Percentiles rank a stretch among this genome's conserved stretches.
Evolutionary conservation across 306 rosid species (phyloP).

Genomic region (Pterocarpus macrocarpus): DNA sequence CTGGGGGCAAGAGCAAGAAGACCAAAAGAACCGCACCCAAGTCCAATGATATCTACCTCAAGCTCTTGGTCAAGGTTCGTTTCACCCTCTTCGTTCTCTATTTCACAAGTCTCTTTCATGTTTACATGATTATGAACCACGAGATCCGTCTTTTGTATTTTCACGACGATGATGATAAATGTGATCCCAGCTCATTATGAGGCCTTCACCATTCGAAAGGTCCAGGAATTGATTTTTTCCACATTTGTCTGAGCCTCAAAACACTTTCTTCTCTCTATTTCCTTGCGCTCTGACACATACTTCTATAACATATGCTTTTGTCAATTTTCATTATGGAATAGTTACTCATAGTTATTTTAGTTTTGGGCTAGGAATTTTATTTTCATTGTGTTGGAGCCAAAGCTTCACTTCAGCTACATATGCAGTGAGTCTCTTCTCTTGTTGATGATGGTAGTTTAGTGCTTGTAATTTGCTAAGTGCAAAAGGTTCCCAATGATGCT

Average conservation of each 20-base stretch:
- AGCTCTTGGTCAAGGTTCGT: conserved; percentile 55
- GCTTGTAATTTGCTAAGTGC: not conserved
- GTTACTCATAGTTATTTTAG: not conserved
- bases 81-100: not conserved
- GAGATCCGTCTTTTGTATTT: not conserved
- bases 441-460: not conserved
- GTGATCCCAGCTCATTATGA: conserved; percentile 69
- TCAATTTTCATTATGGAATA: not conserved
- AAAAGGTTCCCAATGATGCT: conserved; percentile 52
- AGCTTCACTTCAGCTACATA: not conserved
- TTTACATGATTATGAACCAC: not conserved
- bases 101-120: not conserved
- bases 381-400: not conserved
- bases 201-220: conserved; percentile 41
- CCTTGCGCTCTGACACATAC: not conserved
- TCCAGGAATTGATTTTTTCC: conserved; percentile 51
- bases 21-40: conserved; percentile 81
- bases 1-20: conserved; percentile 91
- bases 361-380: not conserved
- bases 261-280: not conserved
- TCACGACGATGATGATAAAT: conserved; percentile 54
- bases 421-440: not conserved
- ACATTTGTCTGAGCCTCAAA: conserved; percentile 56
- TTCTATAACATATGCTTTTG: not conserved
- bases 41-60: conserved; percentile 85